Evolutionary conservation across 306 rosid species (phyloP).

Genomic region (Acmispon strigosus): DNA sequence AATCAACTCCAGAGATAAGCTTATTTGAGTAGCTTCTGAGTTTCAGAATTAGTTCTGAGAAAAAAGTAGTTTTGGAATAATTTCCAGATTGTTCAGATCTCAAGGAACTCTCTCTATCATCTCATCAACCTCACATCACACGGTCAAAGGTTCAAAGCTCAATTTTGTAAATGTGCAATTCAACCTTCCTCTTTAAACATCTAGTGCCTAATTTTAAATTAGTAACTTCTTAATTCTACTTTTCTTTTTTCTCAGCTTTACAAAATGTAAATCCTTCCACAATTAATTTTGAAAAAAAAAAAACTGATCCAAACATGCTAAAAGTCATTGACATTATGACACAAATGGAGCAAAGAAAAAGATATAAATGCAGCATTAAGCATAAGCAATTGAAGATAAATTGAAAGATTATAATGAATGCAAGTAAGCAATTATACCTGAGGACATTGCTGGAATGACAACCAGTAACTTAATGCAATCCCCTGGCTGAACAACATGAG

Average conservation of each 20-base stretch:
- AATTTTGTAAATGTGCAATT: background rate
- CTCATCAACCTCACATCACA: background rate
- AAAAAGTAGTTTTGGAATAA: background rate
- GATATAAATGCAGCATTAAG: background rate
- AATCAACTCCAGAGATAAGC: no score
- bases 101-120: background rate
- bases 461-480: slow-evolving; percentile 85
- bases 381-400: background rate
- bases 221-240: background rate
- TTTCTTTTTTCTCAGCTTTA: no score
- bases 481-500: slow-evolving; percentile 94
- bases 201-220: background rate
- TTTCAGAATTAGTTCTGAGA: no score
- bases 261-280: no score
- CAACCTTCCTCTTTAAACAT: background rate
- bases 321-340: background rate
- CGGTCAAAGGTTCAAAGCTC: background rate
- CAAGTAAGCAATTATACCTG: slow-evolving; percentile 47
- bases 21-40: no score
- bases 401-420: background rate
- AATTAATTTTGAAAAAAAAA: no score
- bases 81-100: slow-evolving; percentile 22
- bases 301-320: no score
- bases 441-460: slow-evolving; percentile 52
- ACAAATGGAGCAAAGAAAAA: background rate